Evolutionary conservation across 495 filamentous ascomycete genomes (phyloP).

Genomic region (Penicillium longicatenatum): DNA sequence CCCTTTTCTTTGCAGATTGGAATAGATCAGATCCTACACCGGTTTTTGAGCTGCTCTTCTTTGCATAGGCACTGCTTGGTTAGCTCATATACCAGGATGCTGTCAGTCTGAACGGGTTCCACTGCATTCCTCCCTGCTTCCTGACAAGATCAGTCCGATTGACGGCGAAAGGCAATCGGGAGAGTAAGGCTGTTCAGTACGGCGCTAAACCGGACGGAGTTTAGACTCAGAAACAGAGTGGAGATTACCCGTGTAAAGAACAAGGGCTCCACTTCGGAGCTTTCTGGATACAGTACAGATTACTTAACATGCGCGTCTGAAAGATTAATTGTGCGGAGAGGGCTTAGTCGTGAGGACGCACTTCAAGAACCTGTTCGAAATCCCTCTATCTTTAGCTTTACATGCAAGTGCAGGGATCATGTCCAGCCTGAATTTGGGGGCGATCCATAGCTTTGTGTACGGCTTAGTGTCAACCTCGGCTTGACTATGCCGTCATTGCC

Average conservation of each 20-base stretch:
- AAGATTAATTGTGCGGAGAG: slow-evolving; percentile 19
- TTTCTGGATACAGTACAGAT: slow-evolving; percentile 11
- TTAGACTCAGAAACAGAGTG: slow-evolving; percentile 24
- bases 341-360: neutral
- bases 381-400: neutral
- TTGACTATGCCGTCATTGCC: slow-evolving; percentile 31
- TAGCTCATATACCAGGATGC: neutral
- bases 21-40: neutral
- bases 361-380: neutral
- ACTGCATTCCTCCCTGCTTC: slow-evolving; percentile 4
- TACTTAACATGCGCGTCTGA: slow-evolving; percentile 11
- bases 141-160: slow-evolving; percentile 14
- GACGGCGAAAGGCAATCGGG: slow-evolving; percentile 16
- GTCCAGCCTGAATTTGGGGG: neutral
- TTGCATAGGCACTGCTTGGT: neutral
- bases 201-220: slow-evolving; percentile 19
- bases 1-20: slow-evolving; percentile 22
- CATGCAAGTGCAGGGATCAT: slow-evolving; percentile 18
- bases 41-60: neutral
- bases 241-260: slow-evolving; percentile 29
- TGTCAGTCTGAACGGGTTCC: neutral
- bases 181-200: slow-evolving; percentile 24
- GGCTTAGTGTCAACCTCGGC: slow-evolving; percentile 19
- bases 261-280: slow-evolving; percentile 4
- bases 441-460: slow-evolving; percentile 5